Base-by-base conservation (phyloP, 2,329 filamentous ascomycete genomes). In the Aciculosporium take region DNA sequence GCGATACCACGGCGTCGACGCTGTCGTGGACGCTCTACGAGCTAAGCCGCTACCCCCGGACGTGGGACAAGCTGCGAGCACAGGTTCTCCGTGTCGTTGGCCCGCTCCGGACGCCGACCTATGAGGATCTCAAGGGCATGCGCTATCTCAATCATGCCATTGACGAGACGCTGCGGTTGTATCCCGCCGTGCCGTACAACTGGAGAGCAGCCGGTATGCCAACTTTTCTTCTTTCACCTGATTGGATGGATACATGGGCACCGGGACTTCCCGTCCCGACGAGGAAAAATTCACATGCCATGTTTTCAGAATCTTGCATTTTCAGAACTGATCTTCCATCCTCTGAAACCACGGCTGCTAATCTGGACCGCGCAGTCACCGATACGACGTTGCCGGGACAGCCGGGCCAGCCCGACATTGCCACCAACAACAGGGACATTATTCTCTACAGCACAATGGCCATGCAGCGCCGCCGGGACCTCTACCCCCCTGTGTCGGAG, bases 11-110 rank as follows among this genome's bases (percentile, higher is more conserved):
- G 0, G 87, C 87, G 17, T 74, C 72, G 18, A 87, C 84, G 0
- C 69, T 95, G 0, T 82, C 79, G 0, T 95, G 86, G 81, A 69
- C 75, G 28, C 69, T 94, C 43, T 91, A 89, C 59, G 85, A 94
- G 59, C 69, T 95, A 1, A 74, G 79, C 28, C 74, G 77, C 13
- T 71, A 84, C 49, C 86, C 86, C 0, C 64, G 74, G 3, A 69
- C 78, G 3, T 74, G 85, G n/a, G 56, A 65, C 34, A 84, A 77
- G 56, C 69, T 95, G 34, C 77, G 87, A 15, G 59, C 65, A 13
- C 84, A 94, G 57, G 85, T 94, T 51, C 58, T 79, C 13, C 57
- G 70, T 1, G 66, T 66, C 0, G 72, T 94, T 3, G 87, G 87
- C 1, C 59, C 72, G 3, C 63, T 74, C 7, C 61, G 69, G 10